A percentile compares a stretch with the other conserved stretches of the same genome.
Conservation (phyloP, 169 alveolate species). For the Plasmodium berghei region DNA sequence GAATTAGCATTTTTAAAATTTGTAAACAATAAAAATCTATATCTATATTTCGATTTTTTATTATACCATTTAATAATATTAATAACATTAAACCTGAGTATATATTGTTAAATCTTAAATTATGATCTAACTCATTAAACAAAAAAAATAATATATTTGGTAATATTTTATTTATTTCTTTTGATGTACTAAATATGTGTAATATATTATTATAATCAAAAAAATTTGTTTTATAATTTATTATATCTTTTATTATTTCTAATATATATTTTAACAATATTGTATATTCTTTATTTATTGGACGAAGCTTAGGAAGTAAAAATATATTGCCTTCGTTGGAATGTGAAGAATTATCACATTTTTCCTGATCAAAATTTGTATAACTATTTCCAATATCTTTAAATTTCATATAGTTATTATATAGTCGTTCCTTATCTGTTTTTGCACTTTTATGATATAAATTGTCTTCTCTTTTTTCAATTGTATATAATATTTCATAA, state of each 20-base stretch:
- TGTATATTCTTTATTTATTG: constrained; percentile 63
- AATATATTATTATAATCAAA: constrained; percentile 67
- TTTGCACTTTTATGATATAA: background rate
- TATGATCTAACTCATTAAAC: constrained; percentile 72
- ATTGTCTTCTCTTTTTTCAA: constrained; percentile 16
- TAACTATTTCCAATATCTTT: background rate
- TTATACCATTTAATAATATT: constrained; percentile 56
- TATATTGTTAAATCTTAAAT: constrained; percentile 45
- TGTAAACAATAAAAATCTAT: constrained; percentile 68
- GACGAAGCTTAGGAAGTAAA: constrained; percentile 50
- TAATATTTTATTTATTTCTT: constrained; percentile 48
- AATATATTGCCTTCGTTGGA: constrained; percentile 15
- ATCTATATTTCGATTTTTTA: constrained; percentile 42
- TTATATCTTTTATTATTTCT: constrained; percentile 72
- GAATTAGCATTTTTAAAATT: constrained; percentile 66
- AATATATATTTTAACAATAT: constrained; percentile 47
- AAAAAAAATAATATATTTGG: constrained; percentile 60
- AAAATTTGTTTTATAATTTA: constrained; percentile 52
- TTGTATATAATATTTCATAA: constrained; percentile 54
- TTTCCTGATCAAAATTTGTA: background rate
- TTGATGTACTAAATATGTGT: constrained; percentile 62
- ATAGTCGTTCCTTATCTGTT: background rate
- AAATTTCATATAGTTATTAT: no score
- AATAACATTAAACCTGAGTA: constrained; percentile 64
- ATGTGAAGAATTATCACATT: background rate